Evolutionary conservation across 352 stramenopile genomes (phyloP), one percentile per base, ranked within the genome.

Genomic region (Globisporangium mamillatum): DNA sequence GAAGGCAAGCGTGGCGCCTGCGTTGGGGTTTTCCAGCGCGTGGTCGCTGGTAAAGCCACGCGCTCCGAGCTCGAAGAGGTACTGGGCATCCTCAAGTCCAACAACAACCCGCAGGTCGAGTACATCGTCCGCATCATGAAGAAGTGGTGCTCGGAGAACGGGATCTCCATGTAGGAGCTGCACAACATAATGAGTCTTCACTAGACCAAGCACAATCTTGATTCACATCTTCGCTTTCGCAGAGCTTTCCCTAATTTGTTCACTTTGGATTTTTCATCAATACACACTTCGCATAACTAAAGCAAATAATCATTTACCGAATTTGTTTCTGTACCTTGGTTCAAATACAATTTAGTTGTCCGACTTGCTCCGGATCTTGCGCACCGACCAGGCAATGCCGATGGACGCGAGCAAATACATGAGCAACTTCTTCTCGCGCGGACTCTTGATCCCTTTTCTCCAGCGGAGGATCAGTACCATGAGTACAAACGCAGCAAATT

Each of bases 81-180:
- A 12, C 76, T 98, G 46, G 78, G 79, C 52, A 98, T 98, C 78
- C 80, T 98, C 69, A 95, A 96, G 60, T 91, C 92, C 64, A 98
- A 95, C 66, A 96, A 92, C 72, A 98, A 98, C 63, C 95, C 95
- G 32, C 92, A 98, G 74, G 92, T 97, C 50, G 94, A 98, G 78
- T 98, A 98, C 76, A 98, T 98, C 70, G 77, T 97, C n/a, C 84
- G 92, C 67, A 94, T 98, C 75, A 98, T 98, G 72, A 98, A 97
- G 79, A 98, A 99, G 66, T 99, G 93, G 91, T 92, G 86, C 36
- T 80, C 90, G 59, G 88, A 98, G 57, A 98, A 97, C 62, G 84
- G 81, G 64, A 91, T 98, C 66, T 84, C 78, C 44, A 81, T 97
- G 64, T 94, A 66, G 58, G 16, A 63, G 22, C 27, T 24, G 8